Evolutionary conservation across 2,329 filamentous ascomycete species (phyloP).

Genomic region (Aquanectria penicillioides): DNA sequence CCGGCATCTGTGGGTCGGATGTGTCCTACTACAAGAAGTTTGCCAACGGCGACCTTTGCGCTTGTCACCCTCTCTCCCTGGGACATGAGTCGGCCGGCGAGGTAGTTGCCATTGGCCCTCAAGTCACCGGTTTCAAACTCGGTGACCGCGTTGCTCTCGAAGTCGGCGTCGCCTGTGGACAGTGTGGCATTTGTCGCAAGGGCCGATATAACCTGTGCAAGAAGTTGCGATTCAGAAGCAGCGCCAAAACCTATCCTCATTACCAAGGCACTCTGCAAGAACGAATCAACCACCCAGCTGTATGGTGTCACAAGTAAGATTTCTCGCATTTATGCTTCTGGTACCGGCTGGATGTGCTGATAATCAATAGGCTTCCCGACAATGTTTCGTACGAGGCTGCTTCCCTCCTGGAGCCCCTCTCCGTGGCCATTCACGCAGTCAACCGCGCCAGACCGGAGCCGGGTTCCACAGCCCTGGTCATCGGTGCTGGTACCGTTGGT

Average conservation of each 20-base stretch:
- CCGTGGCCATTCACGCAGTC: slow-evolving; percentile 69
- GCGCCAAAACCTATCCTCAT: slow-evolving; percentile 70
- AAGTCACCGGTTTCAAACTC: slow-evolving; percentile 61
- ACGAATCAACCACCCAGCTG: slow-evolving; percentile 69
- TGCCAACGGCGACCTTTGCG: slow-evolving; percentile 75
- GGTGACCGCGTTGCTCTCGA: slow-evolving; percentile 69
- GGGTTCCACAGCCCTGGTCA: slow-evolving; percentile 67
- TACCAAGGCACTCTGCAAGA: slow-evolving; percentile 72
- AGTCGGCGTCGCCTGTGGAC: slow-evolving; percentile 64
- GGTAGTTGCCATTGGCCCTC: slow-evolving; percentile 65
- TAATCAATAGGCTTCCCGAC: slow-evolving; percentile 61
- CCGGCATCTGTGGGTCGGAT: slow-evolving; percentile 76
- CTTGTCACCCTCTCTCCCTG: slow-evolving; percentile 71
- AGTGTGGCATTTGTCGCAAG: slow-evolving; percentile 60
- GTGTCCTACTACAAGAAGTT: slow-evolving; percentile 79
- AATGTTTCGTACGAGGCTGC: slow-evolving; percentile 68
- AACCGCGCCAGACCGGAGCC: slow-evolving; percentile 63
- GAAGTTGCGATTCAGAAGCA: slow-evolving; percentile 69
- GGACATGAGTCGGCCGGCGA: slow-evolving; percentile 71
- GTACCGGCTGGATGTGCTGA: slow-evolving; percentile 13
- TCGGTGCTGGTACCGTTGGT: slow-evolving; percentile 73
- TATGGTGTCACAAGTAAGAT: slow-evolving; percentile 69
- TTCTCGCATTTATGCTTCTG: neutral
- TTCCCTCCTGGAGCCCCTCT: slow-evolving; percentile 69
- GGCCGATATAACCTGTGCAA: slow-evolving; percentile 72